Evolutionary conservation across 331 rosid species (phyloP).

Genomic region (Spiraea crenata): DNA sequence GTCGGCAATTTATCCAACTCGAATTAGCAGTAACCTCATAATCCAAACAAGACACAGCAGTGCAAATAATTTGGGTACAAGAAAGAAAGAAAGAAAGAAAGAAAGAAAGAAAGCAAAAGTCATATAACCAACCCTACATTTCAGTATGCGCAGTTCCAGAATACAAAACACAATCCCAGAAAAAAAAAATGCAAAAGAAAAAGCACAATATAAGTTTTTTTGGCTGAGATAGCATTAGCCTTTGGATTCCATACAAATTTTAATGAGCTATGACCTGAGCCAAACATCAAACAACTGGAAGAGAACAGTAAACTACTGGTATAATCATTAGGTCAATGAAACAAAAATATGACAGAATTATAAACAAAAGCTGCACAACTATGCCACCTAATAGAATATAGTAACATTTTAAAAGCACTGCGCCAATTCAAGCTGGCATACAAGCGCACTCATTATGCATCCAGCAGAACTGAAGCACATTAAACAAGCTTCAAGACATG

Average conservation of each 20-base stretch:
- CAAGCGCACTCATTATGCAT: no score
- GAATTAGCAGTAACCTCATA: slow-evolving; percentile 3
- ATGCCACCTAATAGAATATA: no score
- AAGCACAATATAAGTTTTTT: background rate
- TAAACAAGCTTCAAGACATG: background rate
- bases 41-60: background rate
- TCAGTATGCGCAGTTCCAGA: no score
- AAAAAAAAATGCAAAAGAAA: background rate
- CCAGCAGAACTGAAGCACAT: background rate
- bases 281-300: no score
- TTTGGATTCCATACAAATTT: background rate
- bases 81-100: background rate
- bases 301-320: no score
- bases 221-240: background rate
- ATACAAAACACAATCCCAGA: background rate
- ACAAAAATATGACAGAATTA: no score
- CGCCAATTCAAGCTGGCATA: no score
- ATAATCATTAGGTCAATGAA: background rate
- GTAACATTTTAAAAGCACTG: no score
- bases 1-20: background rate
- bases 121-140: no score
- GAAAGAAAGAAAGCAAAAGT: background rate
- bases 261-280: no score
- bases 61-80: background rate
- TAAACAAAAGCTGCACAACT: no score